Evolutionary conservation across 345 rosid species (phyloP).

Genomic region (Ceriops decandra): DNA sequence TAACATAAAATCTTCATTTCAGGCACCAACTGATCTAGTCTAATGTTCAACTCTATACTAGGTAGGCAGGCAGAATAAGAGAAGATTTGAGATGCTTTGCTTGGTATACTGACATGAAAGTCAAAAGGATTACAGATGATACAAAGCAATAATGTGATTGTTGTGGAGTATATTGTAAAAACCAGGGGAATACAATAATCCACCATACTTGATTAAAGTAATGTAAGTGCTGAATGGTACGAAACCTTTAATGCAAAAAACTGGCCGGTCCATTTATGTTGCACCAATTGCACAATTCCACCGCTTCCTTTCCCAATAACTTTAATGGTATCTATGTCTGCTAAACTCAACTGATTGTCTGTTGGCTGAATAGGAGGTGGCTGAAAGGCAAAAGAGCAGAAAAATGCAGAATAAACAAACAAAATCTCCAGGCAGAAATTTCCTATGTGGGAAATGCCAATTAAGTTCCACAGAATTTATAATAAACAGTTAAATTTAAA

Average conservation of each 20-base stretch:
- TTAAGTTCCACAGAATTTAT: background rate
- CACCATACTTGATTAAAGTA: background rate
- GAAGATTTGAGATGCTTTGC: no score
- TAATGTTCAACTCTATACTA: no score
- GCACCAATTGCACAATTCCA: slow-evolving; percentile 91
- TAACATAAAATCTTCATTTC: no score
- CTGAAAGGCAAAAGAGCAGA: slow-evolving; percentile 31
- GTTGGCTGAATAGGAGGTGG: slow-evolving; percentile 63
- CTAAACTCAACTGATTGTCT: slow-evolving; percentile 70
- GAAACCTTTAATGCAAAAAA: slow-evolving; percentile 88
- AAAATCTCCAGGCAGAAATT: background rate
- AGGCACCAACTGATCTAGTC: no score
- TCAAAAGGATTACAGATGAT: no score
- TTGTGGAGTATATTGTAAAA: background rate
- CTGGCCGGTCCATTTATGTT: slow-evolving; percentile 89
- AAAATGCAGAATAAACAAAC: slow-evolving; percentile 4
- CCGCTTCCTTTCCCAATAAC: slow-evolving; percentile 92
- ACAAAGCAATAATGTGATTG: no score
- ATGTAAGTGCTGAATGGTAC: background rate
- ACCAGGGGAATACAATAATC: background rate
- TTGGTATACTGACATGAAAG: no score
- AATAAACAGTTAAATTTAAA: no score
- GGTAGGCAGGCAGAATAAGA: no score
- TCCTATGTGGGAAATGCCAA: background rate
- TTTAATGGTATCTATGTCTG: slow-evolving; percentile 71